Conservation (phyloP, 805 yeast genomes). For the Peterozyma xylosa region DNA sequence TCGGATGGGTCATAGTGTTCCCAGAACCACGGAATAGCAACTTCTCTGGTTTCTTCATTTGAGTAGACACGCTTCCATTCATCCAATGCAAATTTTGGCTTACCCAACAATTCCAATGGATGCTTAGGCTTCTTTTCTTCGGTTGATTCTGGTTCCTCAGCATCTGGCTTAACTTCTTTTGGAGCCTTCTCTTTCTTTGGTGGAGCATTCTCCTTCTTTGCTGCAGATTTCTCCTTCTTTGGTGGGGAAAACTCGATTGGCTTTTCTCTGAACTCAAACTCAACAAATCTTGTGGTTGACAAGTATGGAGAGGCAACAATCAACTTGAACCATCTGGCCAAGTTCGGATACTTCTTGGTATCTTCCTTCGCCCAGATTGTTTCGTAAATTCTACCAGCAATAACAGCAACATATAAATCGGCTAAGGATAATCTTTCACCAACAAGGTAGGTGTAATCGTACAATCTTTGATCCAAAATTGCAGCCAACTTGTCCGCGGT, state of each 20-base stretch:
- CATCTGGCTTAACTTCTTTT: constrained; percentile 23
- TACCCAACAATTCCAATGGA: constrained; percentile 75
- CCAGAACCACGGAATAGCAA: constrained; percentile 92
- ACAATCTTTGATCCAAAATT: constrained; percentile 48
- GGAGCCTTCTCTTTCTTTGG: constrained; percentile 17
- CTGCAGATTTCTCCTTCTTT: constrained; percentile 24
- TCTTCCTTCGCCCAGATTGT: constrained; percentile 39
- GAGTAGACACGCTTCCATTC: constrained; percentile 89
- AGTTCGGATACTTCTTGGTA: constrained; percentile 41
- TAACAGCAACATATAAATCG: constrained; percentile 34
- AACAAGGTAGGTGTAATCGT: constrained; percentile 57
- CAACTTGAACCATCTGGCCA: constrained; percentile 42
- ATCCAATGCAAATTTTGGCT: constrained; percentile 53
- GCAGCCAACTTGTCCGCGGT: constrained; percentile 29
- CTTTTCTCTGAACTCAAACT: constrained; percentile 53
- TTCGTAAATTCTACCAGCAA: constrained; percentile 39
- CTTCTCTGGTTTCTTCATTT: constrained; percentile 84
- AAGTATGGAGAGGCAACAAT: constrained; percentile 26
- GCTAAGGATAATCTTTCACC: constrained; percentile 52
- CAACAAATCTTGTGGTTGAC: constrained; percentile 37
- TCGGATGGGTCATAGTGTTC: constrained; percentile 77
- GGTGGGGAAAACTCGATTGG: constrained; percentile 65
- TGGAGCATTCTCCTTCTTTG: constrained; percentile 11
- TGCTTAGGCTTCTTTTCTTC: constrained; percentile 60
- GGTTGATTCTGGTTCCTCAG: neutral